Evolutionary conservation across 192 early-diverging fungal genomes (phyloP).

Genomic region (Backusella westeae): DNA sequence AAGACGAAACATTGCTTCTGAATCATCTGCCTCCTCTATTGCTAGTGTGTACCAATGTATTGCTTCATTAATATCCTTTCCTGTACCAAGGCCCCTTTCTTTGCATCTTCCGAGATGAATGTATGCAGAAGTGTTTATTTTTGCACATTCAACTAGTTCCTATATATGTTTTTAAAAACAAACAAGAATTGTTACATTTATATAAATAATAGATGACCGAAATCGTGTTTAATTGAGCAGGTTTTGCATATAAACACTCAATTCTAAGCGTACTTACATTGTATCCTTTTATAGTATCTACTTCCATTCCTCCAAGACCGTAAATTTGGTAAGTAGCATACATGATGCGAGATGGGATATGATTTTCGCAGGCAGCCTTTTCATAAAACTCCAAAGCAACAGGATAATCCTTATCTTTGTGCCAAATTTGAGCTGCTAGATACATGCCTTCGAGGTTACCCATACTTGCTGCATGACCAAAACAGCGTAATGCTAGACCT

Average conservation of each 20-base stretch:
- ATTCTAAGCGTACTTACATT: conserved; percentile 10
- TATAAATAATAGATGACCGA: not conserved
- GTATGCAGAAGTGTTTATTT: conserved; percentile 20
- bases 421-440: conserved; percentile 24
- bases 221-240: not conserved
- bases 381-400: conserved; percentile 29
- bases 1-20: conserved; percentile 34
- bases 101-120: conserved; percentile 30
- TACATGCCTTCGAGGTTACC: conserved; percentile 31
- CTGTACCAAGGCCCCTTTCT: conserved; percentile 26
- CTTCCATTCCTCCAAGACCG: conserved; percentile 21
- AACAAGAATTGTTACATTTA: not conserved
- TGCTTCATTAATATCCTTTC: conserved; percentile 18
- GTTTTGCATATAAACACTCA: not conserved
- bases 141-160: conserved; percentile 23
- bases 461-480: conserved; percentile 30
- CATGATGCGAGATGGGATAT: conserved; percentile 30
- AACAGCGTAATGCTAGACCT: conserved; percentile 14
- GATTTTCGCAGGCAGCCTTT: conserved; percentile 19
- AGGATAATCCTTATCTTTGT: conserved; percentile 21
- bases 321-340: conserved; percentile 22
- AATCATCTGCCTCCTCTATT: conserved; percentile 19
- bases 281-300: conserved; percentile 15
- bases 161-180: conserved; percentile 9
- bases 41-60: conserved; percentile 28